Percentiles rank a stretch among this genome's conserved stretches.
These are phyloP conservation scores for Allium sativum DNA, from an alignment of 106 monocot genomes.

Conservation along the genomic window DNA sequence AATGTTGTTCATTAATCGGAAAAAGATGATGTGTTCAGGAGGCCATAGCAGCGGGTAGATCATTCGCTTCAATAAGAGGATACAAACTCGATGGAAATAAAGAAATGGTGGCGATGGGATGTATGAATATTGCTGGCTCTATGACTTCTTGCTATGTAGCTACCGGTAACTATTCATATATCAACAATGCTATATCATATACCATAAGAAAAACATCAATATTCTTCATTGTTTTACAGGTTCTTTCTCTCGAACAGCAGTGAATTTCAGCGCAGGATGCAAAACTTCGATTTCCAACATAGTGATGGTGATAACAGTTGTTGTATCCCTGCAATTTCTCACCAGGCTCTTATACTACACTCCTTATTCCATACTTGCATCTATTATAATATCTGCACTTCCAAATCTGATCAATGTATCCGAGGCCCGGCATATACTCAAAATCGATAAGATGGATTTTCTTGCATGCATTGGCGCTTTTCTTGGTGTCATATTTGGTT, in stretches of 20 bases:
- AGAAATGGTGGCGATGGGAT: conserved; percentile 89
- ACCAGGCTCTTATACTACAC: conserved; percentile 58
- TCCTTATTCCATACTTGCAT: conserved; percentile 46
- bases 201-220: no score
- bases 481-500: conserved; percentile 58
- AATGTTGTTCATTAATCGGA: no score
- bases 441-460: conserved; percentile 68
- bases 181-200: no score
- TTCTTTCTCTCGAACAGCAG: conserved; percentile 64
- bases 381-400: conserved; percentile 62
- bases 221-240: conserved; percentile 17
- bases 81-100: conserved; percentile 83
- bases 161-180: conserved; percentile 32
- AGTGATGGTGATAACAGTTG: conserved; percentile 52
- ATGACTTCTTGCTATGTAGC: conserved; percentile 84
- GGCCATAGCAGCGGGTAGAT: conserved; percentile 77
- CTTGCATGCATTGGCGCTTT: conserved; percentile 49
- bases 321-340: conserved; percentile 42
- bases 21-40: conserved; percentile 34
- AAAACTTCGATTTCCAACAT: conserved; percentile 61
- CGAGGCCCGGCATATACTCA: conserved; percentile 47
- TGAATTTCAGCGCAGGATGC: conserved; percentile 64
- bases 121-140: conserved; percentile 78
- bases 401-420: conserved; percentile 48
- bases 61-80: conserved; percentile 63